Evolutionary conservation across 495 filamentous ascomycete species (phyloP).

Genomic region (Aspergillus asperescens): DNA sequence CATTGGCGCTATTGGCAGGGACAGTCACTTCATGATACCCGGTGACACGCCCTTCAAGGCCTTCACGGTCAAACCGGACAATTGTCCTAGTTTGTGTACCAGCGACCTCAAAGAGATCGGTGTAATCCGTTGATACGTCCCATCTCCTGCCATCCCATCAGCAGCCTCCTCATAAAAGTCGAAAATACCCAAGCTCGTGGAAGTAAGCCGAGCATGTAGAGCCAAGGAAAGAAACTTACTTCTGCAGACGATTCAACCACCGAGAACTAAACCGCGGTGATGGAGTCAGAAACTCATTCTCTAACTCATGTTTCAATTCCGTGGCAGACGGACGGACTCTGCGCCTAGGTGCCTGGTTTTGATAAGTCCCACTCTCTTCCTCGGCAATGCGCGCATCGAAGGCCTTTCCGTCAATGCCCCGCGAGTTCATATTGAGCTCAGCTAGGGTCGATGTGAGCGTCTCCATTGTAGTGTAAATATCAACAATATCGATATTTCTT

Average conservation of each 20-base stretch:
- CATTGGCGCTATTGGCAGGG: slow-evolving; percentile 81
- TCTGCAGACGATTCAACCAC: slow-evolving; percentile 86
- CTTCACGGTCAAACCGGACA: slow-evolving; percentile 86
- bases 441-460: slow-evolving; percentile 27
- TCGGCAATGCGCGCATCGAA: slow-evolving; percentile 32
- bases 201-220: not conserved
- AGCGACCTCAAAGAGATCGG: slow-evolving; percentile 75
- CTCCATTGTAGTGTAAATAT: slow-evolving; percentile 21
- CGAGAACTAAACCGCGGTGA: slow-evolving; percentile 66
- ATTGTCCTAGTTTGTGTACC: slow-evolving; percentile 90
- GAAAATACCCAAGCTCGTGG: no score
- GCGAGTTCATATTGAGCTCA: slow-evolving; percentile 25
- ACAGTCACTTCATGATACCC: slow-evolving; percentile 94
- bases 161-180: no score
- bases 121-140: slow-evolving; percentile 72
- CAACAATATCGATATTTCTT: not conserved
- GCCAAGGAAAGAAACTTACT: no score
- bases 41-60: slow-evolving; percentile 86
- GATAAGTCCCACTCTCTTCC: slow-evolving; percentile 31
- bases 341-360: slow-evolving; percentile 48
- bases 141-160: slow-evolving; percentile 55
- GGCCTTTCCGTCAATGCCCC: slow-evolving; percentile 21
- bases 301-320: slow-evolving; percentile 61
- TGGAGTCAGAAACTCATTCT: slow-evolving; percentile 72
- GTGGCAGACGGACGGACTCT: slow-evolving; percentile 44